Percentiles rank a stretch among this genome's conserved stretches.
Conservation (phyloP, 371 early-diverging fungal species). For the Syncephalastrum monosporum region DNA sequence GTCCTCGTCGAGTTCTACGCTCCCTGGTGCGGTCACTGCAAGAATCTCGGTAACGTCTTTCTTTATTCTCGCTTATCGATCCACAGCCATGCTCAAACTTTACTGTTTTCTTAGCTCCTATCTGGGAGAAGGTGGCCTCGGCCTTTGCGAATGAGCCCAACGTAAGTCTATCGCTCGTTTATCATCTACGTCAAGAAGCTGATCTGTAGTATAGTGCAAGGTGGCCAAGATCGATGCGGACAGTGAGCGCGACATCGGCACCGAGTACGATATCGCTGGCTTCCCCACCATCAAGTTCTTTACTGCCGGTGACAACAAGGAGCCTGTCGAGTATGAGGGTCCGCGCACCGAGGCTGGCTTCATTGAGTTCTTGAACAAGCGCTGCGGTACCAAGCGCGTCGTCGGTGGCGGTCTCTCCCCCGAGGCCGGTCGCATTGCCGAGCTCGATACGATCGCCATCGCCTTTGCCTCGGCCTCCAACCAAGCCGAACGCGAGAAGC, state of each 20-base stretch:
- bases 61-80: not conserved
- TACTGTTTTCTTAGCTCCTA: constrained; percentile 48
- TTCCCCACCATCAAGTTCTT: constrained; percentile 92
- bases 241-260: constrained; percentile 48
- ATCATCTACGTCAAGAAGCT: not conserved
- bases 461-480: constrained; percentile 58
- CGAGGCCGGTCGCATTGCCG: constrained; percentile 72
- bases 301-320: constrained; percentile 63
- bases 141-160: constrained; percentile 50
- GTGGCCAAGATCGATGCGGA: constrained; percentile 93
- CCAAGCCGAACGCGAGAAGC: constrained; percentile 30
- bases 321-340: constrained; percentile 74
- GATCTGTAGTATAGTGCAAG: constrained; percentile 41
- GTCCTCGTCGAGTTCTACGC: constrained; percentile 86
- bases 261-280: constrained; percentile 68
- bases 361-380: constrained; percentile 86
- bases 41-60: constrained; percentile 52
- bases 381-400: constrained; percentile 79
- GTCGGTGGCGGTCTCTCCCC: constrained; percentile 70
- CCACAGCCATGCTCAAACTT: not conserved
- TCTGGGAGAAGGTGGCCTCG: constrained; percentile 60
- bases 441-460: constrained; percentile 65
- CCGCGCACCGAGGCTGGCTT: constrained; percentile 81
- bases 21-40: constrained; percentile 88
- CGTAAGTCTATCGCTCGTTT: constrained; percentile 14